Evolutionary conservation across 305 asterid genomes (phyloP).

Genomic region (Rubia peregrina): DNA sequence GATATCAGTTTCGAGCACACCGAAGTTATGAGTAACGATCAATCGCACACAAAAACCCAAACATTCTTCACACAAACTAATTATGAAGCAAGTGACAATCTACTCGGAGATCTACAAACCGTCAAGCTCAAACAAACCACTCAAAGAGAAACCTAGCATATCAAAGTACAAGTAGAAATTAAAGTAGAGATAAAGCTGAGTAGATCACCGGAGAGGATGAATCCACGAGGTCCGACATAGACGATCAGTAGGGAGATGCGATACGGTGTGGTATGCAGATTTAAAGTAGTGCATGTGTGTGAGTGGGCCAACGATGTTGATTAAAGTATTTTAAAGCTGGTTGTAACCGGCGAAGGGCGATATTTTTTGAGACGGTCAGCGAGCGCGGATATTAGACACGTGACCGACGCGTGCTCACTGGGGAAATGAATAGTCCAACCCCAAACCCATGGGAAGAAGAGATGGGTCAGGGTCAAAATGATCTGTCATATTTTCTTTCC

Average conservation of each 20-base stretch:
- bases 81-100: neutral
- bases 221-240: neutral
- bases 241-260: neutral
- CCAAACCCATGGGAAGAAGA: conserved; percentile 5
- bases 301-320: too few species aligned
- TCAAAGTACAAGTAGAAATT: neutral
- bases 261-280: neutral
- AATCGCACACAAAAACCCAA: neutral
- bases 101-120: conserved; percentile 4
- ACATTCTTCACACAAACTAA: neutral
- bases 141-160: neutral
- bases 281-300: neutral
- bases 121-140: neutral
- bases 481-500: conserved; percentile 14
- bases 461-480: conserved; percentile 15
- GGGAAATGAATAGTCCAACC: neutral
- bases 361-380: conserved; percentile 40
- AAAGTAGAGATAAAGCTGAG: neutral
- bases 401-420: conserved; percentile 19
- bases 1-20: neutral
- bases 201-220: neutral
- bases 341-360: conserved; percentile 40
- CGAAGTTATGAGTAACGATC: neutral
- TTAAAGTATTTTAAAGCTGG: neutral
- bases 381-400: conserved; percentile 29